Evolutionary conservation across 2,329 filamentous ascomycete species (phyloP), one percentile per base, ranked within the genome.

Genomic region (Teratosphaeriaceae sp.): DNA sequence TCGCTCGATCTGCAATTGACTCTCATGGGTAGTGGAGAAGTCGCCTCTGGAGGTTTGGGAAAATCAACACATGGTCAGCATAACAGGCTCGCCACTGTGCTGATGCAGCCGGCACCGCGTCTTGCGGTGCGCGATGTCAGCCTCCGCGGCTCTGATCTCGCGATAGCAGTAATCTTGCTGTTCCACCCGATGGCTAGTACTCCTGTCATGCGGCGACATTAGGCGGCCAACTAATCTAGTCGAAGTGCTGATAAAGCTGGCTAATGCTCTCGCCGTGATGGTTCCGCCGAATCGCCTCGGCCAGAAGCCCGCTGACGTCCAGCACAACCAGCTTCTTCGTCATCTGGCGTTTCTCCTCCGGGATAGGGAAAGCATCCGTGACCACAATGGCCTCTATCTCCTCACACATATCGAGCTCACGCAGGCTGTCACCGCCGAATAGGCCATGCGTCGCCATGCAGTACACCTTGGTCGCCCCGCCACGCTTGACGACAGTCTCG

Each of bases 401-500:
- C 56, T 90, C 84, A 72, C 92, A 97, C 38, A 80, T 80, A 63
- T 94, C 84, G 70, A 98, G 80, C 65, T 96, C 87, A 57, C 88
- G 83, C 13, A 98, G 77, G 51, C 85, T 87, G 61, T 96, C 86
- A 35, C 82, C 85, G 18, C 89, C 89, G 64, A 98, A 97, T 26
- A 98, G 78, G 30, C 89, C 92, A 60, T 98, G 92, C 0, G 92
- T 97, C 6, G 90, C 92, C 70, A 98, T 94, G 73, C 88, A 95
- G 67, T 95, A 97, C 26, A 98, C 92, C 66, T 85, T 92, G 56
- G 86, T 94, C 1, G 92, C 92, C 34, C 80, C 79, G 51, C 92
- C 94, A 51, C 85, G 80, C 73, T 97, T 97, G 41, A 95, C 86
- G 2, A 95, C 90, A 1, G 89, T 94, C 71, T 98, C 92, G 11